Evolutionary conservation across 108 stramenopile genomes (phyloP), one percentile per base, ranked within the genome.

Genomic region (Hondaea fermentalgiana): DNA sequence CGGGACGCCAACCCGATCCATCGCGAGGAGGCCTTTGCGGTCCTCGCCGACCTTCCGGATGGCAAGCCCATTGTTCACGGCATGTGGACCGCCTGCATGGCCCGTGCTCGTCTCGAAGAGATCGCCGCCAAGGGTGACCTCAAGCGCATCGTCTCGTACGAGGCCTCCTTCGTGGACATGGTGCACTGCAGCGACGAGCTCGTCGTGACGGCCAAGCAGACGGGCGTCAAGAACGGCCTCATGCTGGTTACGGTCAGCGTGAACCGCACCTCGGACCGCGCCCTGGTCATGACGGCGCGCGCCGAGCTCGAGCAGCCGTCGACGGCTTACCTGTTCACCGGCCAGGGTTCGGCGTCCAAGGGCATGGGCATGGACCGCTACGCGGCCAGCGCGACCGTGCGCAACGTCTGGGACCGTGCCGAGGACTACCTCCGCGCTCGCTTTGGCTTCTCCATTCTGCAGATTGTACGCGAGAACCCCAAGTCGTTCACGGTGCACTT

Each of bases 321-420:
- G 23, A 89, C 89, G 25, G 89, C 89, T 51, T 87, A 53, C 44
- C 25, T 89, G 29, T 89, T 89, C 28, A 89, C 89, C 14, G 89
- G 89, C 25, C 89, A 89, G 29, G 89, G 89, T n/a, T 83, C 55
- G 5, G 89, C 89, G 6, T 35, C 89, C 17, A 8, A 10, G 19
- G 89, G 89, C 76, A 89, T 89, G 89, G 89, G 89, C 58, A 89
- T 89, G 89, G 87, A 89, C 42, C 89, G 88, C 89, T 87, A 57
- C 72, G 72, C 29, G 28, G 45, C 5, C 5, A 53, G 28, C 49
- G 43, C 16, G 17, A 25, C 21, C 45, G 89, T 83, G 17, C 88
- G 72, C 23, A 21, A 88, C 14, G 29, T 87, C 25, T 89, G 89
- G 89, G 72, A 89, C 35, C 17, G 5, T 51, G 89, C 89, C 19